These are phyloP conservation scores for Penicillium sclerotigenum DNA, from an alignment of 2,329 filamentous ascomycete species.

Conservation along the genomic window DNA sequence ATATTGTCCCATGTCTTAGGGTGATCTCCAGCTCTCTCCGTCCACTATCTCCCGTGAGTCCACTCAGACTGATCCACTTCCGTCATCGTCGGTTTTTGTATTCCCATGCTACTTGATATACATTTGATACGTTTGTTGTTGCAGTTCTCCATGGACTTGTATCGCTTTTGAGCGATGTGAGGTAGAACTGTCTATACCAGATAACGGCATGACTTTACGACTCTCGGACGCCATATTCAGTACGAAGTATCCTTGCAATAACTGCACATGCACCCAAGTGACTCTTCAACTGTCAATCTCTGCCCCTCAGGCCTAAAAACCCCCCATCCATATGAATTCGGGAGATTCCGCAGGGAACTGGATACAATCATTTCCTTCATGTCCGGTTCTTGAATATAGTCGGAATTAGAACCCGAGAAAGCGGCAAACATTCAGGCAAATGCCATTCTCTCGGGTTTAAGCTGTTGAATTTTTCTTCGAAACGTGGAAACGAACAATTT, in stretches of 20 bases:
- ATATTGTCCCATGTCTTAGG: not conserved
- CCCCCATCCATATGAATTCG: not conserved
- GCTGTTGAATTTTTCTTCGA: not conserved
- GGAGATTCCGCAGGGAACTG: not conserved
- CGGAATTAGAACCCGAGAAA: not conserved
- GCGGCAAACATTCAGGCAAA: not conserved
- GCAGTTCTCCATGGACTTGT: no score
- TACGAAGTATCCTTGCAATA: not conserved
- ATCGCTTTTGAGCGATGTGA: not conserved
- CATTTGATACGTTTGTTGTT: not conserved
- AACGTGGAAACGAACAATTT: not conserved
- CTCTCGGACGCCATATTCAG: not conserved
- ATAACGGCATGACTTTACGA: not conserved
- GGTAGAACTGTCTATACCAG: no score
- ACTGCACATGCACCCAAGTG: not conserved
- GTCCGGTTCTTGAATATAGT: not conserved
- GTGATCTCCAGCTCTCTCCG: not conserved
- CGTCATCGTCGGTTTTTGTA: not conserved
- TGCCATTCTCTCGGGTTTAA: not conserved
- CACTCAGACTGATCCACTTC: not conserved
- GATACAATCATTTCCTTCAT: not conserved
- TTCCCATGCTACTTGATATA: not conserved
- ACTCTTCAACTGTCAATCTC: conserved; percentile 1
- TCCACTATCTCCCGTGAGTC: not conserved
- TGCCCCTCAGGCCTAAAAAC: not conserved